These are phyloP conservation scores for Galerina sulciceps DNA, from an alignment of 768 basidiomycete species.

Conservation along the genomic window DNA sequence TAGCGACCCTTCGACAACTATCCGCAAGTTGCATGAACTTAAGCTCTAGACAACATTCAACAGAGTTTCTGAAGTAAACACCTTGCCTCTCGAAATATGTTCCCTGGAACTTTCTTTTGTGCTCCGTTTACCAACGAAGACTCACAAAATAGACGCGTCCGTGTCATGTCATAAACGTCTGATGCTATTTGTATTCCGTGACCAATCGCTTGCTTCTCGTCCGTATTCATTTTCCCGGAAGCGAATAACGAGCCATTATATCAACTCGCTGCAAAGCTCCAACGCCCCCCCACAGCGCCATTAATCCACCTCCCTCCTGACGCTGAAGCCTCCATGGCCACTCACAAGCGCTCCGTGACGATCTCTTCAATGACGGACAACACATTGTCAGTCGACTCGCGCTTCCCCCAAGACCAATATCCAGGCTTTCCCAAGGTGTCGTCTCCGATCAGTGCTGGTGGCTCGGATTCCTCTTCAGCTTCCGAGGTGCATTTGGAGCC, in stretches of 20 bases:
- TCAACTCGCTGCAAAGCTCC: too few species aligned
- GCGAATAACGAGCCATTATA: constrained; percentile 1
- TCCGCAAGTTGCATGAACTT: too few species aligned
- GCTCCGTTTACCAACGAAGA: too few species aligned
- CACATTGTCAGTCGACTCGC: constrained; percentile 12
- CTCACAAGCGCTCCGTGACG: constrained; percentile 2
- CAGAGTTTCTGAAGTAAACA: too few species aligned
- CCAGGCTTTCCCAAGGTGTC: constrained; percentile 23
- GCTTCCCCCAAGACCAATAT: constrained; percentile 11
- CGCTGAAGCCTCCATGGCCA: constrained; percentile 1
- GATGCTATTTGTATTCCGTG: too few species aligned
- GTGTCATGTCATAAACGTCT: too few species aligned
- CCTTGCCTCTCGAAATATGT: too few species aligned
- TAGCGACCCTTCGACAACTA: too few species aligned
- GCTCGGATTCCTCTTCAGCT: constrained; percentile 9
- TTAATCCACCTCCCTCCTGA: not conserved
- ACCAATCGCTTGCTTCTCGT: not conserved
- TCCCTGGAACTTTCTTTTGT: too few species aligned
- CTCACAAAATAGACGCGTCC: too few species aligned
- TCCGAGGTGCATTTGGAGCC: constrained; percentile 24
- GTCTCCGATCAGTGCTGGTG: constrained; percentile 13
- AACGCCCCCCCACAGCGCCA: not conserved
- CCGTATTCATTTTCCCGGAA: not conserved
- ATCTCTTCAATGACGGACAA: constrained; percentile 18
- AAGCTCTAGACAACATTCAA: too few species aligned